Conservation (phyloP, 768 basidiomycete genomes). For the Podaxis sp. region DNA sequence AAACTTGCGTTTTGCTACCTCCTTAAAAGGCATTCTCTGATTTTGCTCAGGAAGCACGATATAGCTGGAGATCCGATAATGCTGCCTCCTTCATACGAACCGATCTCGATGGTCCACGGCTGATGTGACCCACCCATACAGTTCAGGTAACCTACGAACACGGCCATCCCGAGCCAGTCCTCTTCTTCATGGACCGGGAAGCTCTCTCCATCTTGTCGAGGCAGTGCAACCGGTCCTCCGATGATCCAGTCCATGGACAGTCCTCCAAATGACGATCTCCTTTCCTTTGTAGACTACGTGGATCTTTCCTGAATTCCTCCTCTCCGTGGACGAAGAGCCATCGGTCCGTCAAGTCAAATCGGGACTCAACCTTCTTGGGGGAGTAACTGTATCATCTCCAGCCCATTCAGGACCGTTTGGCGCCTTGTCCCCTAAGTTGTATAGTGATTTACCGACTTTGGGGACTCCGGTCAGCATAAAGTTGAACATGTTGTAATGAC, state of each 20-base stretch:
- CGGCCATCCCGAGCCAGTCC: not conserved
- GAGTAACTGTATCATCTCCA: conserved; percentile 11
- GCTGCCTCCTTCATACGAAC: conserved; percentile 1
- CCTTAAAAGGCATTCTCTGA: conserved; percentile 13
- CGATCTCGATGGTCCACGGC: conserved; percentile 11
- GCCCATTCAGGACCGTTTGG: conserved; percentile 7
- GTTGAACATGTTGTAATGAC: conserved; percentile 12
- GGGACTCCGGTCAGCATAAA: not conserved
- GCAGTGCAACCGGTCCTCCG: conserved; percentile 13
- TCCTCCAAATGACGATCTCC: conserved; percentile 10
- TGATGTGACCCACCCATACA: conserved; percentile 13
- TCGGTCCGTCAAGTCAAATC: conserved; percentile 13
- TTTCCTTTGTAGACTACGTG: conserved; percentile 9
- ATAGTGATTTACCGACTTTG: conserved; percentile 8
- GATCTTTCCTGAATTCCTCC: conserved; percentile 5
- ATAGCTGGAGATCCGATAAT: conserved; percentile 26
- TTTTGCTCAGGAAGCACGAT: conserved; percentile 16
- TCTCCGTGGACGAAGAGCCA: conserved; percentile 16
- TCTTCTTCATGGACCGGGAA: conserved; percentile 5
- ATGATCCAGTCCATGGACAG: conserved; percentile 15
- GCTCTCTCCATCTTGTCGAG: conserved; percentile 9
- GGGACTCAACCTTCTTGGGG: conserved; percentile 13
- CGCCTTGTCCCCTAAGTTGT: conserved; percentile 5
- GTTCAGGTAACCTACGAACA: conserved; percentile 13
- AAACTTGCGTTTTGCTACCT: conserved; percentile 3